Percentiles rank a stretch among this genome's conserved stretches.
These are phyloP conservation scores for Penicillium dipodomyicola DNA, from an alignment of 495 filamentous ascomycete species.

Conservation along the genomic window DNA sequence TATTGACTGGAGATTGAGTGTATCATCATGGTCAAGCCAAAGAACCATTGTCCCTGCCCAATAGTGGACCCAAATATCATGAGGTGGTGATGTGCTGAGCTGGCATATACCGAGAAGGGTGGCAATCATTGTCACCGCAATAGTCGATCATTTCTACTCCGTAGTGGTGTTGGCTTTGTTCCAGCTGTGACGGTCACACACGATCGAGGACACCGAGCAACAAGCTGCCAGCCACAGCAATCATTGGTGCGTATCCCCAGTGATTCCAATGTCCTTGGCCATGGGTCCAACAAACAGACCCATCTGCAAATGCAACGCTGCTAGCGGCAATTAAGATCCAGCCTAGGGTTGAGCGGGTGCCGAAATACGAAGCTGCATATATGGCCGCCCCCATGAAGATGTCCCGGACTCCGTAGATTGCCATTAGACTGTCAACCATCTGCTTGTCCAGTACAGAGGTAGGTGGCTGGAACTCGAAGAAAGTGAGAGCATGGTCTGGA, in stretches of 20 bases:
- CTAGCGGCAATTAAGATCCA: constrained; percentile 45
- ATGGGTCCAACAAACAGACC: constrained; percentile 39
- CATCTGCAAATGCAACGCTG: constrained; percentile 49
- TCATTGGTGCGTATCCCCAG: constrained; percentile 53
- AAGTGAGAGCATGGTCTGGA: constrained; percentile 42
- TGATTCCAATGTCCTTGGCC: constrained; percentile 52
- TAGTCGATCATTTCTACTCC: background rate
- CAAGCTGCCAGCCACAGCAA: constrained; percentile 35
- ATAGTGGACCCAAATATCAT: constrained; percentile 8
- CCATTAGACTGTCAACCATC: constrained; percentile 42
- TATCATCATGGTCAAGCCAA: background rate
- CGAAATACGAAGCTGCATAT: constrained; percentile 36
- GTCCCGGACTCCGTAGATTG: constrained; percentile 52
- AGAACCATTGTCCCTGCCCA: constrained; percentile 8
- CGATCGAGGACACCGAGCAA: constrained; percentile 16
- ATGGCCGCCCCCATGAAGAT: constrained; percentile 54
- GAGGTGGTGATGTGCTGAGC: background rate
- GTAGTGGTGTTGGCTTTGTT: background rate
- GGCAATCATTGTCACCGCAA: constrained; percentile 11
- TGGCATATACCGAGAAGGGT: constrained; percentile 2
- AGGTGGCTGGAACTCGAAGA: constrained; percentile 46
- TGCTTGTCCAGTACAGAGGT: constrained; percentile 27
- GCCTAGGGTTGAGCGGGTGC: constrained; percentile 41
- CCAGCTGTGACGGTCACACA: background rate
- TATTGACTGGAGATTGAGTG: background rate